These are phyloP conservation scores for Cladobotryum protrusum DNA, from an alignment of 2,329 filamentous ascomycete genomes.

Conservation along the genomic window DNA sequence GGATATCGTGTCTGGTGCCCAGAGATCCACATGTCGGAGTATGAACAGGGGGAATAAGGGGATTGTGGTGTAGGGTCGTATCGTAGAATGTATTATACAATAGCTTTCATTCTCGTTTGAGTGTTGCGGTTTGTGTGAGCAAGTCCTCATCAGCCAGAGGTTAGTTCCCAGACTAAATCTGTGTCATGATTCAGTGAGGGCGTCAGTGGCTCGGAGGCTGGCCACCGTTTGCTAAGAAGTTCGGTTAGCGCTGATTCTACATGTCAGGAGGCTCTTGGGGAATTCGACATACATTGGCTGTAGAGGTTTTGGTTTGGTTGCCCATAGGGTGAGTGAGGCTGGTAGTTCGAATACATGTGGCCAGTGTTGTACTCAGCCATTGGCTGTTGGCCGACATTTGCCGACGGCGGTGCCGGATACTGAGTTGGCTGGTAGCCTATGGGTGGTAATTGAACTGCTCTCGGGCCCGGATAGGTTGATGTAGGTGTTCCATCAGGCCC, in stretches of 20 bases:
- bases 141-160: not conserved
- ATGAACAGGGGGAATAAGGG: not conserved
- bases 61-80: not conserved
- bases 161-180: conserved; percentile 18
- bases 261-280: not conserved
- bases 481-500: conserved; percentile 35
- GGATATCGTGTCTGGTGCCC: not conserved
- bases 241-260: not conserved
- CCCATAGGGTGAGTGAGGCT: conserved; percentile 53
- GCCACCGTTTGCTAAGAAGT: conserved; percentile 26
- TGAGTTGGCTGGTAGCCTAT: conserved; percentile 65
- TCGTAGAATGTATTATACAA: conserved; percentile 20
- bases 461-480: conserved; percentile 52
- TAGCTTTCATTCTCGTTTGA: not conserved
- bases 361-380: conserved; percentile 49
- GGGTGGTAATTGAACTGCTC: conserved; percentile 62
- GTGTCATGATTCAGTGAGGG: conserved; percentile 11
- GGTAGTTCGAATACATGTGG: conserved; percentile 53
- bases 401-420: conserved; percentile 58
- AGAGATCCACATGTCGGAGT: not conserved
- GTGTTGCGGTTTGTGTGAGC: not conserved
- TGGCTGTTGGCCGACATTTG: conserved; percentile 44
- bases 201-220: conserved; percentile 29
- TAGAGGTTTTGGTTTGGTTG: conserved; percentile 54
- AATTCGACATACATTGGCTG: conserved; percentile 45